Percentiles rank a stretch among this genome's conserved stretches.
Conservation (phyloP, 495 filamentous ascomycete species). For the Xylaria intraflava region DNA sequence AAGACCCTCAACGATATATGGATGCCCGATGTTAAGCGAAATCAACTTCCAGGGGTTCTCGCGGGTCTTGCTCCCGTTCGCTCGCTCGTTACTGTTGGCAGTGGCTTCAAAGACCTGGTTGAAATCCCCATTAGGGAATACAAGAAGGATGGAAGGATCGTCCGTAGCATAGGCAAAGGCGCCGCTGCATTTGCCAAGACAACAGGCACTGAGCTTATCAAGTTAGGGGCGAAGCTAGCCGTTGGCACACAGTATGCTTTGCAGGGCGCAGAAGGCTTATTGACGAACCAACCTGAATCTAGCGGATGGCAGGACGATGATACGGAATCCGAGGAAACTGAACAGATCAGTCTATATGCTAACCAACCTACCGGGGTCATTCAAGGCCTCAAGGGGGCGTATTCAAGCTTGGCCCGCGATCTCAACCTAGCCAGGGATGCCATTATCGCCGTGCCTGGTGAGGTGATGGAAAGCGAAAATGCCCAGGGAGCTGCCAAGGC, state of each 20-base stretch:
- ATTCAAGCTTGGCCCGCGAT: conserved; percentile 76
- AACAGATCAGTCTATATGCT: conserved; percentile 81
- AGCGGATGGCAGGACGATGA: conserved; percentile 58
- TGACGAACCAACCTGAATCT: conserved; percentile 45
- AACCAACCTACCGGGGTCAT: conserved; percentile 84
- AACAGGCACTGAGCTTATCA: conserved; percentile 83
- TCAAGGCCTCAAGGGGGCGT: conserved; percentile 77
- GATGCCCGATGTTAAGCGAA: conserved; percentile 89
- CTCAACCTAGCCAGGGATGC: conserved; percentile 78
- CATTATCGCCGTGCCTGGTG: conserved; percentile 88
- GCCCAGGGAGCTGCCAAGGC: conserved; percentile 77
- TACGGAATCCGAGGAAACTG: conserved; percentile 56
- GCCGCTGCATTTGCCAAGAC: conserved; percentile 83
- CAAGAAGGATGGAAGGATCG: conserved; percentile 84
- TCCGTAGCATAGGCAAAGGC: conserved; percentile 86
- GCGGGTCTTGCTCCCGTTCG: conserved; percentile 86
- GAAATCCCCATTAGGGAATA: conserved; percentile 89
- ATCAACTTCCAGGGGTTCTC: conserved; percentile 83
- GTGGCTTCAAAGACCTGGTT: conserved; percentile 77
- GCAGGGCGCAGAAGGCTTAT: conserved; percentile 76
- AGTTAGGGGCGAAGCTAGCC: conserved; percentile 88
- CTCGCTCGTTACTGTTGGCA: conserved; percentile 82
- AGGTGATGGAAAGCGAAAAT: conserved; percentile 78
- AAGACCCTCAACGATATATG: conserved; percentile 90
- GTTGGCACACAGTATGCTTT: conserved; percentile 89